phyloP scores from a whole-genome alignment of 352 stramenopile genomes.

The Phytophthora rubi region DNA sequence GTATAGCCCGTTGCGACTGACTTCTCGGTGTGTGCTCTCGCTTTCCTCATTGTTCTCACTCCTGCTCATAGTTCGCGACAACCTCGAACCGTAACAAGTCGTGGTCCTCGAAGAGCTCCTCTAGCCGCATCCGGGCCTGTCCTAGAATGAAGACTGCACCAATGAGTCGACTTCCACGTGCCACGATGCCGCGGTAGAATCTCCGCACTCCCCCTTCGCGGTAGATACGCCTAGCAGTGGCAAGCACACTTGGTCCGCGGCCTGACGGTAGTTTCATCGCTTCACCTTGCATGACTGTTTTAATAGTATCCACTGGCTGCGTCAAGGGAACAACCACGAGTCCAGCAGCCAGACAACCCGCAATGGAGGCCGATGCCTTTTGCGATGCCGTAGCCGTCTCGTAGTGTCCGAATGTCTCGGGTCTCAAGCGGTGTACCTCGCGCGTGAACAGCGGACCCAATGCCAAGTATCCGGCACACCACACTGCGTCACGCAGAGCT shows the following conservation, averaged over 20 bases:
- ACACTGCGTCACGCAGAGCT: conserved; percentile 67
- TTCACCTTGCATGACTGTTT: conserved; percentile 88
- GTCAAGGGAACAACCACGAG: conserved; percentile 76
- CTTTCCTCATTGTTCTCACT: conserved; percentile 24
- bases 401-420: conserved; percentile 56
- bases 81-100: conserved; percentile 41
- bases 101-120: conserved; percentile 73
- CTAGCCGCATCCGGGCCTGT: conserved; percentile 66
- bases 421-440: conserved; percentile 61
- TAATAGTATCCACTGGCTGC: conserved; percentile 83
- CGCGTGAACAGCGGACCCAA: conserved; percentile 69
- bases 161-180: conserved; percentile 69
- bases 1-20: conserved; percentile 1
- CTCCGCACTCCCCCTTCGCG: conserved; percentile 48
- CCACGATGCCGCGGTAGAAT: conserved; percentile 78
- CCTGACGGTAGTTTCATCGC: conserved; percentile 49
- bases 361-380: conserved; percentile 61
- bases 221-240: conserved; percentile 52
- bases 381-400: conserved; percentile 63
- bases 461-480: conserved; percentile 81
- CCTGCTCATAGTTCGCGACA: conserved; percentile 16
- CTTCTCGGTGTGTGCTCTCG: neutral
- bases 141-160: conserved; percentile 86
- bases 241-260: conserved; percentile 41
- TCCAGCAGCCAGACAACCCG: conserved; percentile 67